Evolutionary conservation across 176 grass and related monocot species (phyloP), one percentile per base, ranked within the genome.

Genomic region (Oryza officinalis): DNA sequence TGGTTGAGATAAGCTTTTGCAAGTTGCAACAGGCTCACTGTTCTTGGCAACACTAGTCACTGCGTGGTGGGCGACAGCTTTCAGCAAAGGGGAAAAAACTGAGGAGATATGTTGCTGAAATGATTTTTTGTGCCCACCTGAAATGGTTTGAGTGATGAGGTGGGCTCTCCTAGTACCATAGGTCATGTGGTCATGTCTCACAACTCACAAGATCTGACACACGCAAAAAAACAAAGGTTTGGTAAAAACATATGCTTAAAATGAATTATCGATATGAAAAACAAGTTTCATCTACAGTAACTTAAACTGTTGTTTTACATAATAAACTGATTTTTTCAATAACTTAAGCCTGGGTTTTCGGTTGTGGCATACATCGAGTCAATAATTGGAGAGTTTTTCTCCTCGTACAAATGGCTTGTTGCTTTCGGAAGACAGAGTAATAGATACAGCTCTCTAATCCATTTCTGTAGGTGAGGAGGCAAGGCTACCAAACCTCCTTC

Each of bases 401-500:
- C 69, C 78, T 9, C 26, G 18, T 77, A 27, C 0, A 60, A 82
- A 59, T 64, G 71, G 3, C 13, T 35, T 64, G 65, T 31, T 67
- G 59, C 80, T 79, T 43, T 79, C 27, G 13, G 64, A 41, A 43
- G 69, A 78, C n/a, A 65, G 63, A 70, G 65, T 12, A 49, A 81
- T 61, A 22, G n/a, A 78, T 65, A 26, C 57, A 8, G 20, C 14
- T 40, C 41, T 4, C 12, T 38, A 47, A 44, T 83, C 86, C 85
- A 69, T 81, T 81, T 63, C 41, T 30, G 44, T 66, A 57, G 80
- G 13, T 6, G 80, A 77, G 69, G 74, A 67, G 31, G 74, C 80
- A 66, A 54, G 54, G 54, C 86, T 40, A 73, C 43, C 86, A 66
- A 65, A 23, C 57, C 57, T 67, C 14, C 13, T 23, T 27, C 2